Conservation (phyloP, 2,329 filamentous ascomycete genomes). For the Colletotrichum kahawae region DNA sequence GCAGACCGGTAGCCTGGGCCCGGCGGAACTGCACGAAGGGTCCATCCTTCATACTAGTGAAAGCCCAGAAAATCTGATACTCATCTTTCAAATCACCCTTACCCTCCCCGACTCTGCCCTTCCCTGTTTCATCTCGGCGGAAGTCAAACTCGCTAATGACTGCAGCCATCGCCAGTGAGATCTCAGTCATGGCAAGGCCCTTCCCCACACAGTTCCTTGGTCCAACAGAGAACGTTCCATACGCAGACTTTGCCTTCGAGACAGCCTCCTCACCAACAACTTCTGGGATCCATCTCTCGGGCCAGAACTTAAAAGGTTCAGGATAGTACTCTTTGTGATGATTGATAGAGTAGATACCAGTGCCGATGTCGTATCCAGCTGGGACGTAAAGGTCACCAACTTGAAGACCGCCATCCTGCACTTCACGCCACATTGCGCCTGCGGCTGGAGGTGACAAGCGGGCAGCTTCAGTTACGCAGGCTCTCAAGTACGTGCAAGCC, state of each 20-base stretch:
- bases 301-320: neutral
- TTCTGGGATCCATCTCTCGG: neutral
- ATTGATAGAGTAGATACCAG: constrained; percentile 5
- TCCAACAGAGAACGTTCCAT: neutral
- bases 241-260: neutral
- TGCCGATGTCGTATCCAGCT: neutral
- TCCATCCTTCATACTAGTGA: constrained; percentile 6
- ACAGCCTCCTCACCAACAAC: neutral
- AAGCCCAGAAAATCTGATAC: constrained; percentile 3
- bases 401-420: neutral
- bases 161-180: constrained; percentile 1
- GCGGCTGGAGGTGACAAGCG: neutral
- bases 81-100: neutral
- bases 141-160: constrained; percentile 6
- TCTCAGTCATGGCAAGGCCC: constrained; percentile 3
- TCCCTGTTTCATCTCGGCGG: neutral
- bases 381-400: neutral
- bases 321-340: neutral
- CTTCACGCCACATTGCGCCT: neutral
- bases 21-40: constrained; percentile 3
- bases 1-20: neutral
- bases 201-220: constrained; percentile 8
- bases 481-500: neutral
- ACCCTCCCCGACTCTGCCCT: neutral
- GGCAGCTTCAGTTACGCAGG: neutral